These are phyloP conservation scores for Saitozyma podzolica DNA, from an alignment of 768 basidiomycete species.

Conservation along the genomic window DNA sequence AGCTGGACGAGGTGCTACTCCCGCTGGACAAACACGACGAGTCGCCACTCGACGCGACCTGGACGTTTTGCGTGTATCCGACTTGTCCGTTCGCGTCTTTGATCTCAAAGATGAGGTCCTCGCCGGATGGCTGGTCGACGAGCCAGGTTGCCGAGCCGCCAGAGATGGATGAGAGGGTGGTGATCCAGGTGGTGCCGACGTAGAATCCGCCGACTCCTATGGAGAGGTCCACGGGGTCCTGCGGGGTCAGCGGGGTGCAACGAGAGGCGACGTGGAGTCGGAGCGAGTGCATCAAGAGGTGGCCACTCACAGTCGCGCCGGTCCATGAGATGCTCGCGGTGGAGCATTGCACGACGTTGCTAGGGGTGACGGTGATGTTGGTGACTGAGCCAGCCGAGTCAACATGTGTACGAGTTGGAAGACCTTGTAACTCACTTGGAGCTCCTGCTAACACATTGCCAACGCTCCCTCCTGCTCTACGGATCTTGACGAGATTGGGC, in stretches of 20 bases:
- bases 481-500: conserved; percentile 2
- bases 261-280: too few relatives aligned
- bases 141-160: conserved; percentile 27
- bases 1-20: neutral
- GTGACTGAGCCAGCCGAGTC: conserved; percentile 19
- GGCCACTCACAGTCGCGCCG: conserved; percentile 32
- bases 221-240: conserved; percentile 35
- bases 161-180: conserved; percentile 20
- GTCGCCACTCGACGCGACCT: conserved; percentile 29
- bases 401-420: neutral
- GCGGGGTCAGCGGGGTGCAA: neutral
- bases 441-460: conserved; percentile 29
- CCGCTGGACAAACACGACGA: conserved; percentile 24
- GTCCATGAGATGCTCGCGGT: conserved; percentile 42
- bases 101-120: conserved; percentile 44
- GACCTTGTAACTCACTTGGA: conserved; percentile 19
- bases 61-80: conserved; percentile 46
- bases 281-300: too few relatives aligned
- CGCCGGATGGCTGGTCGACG: conserved; percentile 31
- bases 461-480: conserved; percentile 5
- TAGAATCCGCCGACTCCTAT: conserved; percentile 48
- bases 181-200: conserved; percentile 32
- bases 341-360: conserved; percentile 40
- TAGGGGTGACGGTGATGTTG: conserved; percentile 39
- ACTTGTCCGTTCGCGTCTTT: conserved; percentile 36